Evolutionary conservation across 2,329 filamentous ascomycete genomes (phyloP).

Genomic region (Amphichorda felina): DNA sequence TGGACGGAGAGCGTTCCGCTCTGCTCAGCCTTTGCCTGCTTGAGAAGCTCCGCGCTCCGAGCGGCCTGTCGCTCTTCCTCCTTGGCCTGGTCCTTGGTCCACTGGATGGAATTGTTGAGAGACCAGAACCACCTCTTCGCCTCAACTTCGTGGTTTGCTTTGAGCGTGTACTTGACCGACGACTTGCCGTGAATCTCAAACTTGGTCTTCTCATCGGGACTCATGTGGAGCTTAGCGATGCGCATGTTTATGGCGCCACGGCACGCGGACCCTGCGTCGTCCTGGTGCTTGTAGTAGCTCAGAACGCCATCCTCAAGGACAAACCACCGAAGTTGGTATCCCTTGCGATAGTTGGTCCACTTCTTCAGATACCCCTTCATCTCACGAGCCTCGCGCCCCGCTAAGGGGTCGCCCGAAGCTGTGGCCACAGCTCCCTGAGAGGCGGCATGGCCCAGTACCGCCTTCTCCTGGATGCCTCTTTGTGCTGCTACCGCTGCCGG

Average conservation of each 20-base stretch:
- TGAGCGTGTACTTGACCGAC: conserved; percentile 95
- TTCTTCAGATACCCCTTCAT: conserved; percentile 99
- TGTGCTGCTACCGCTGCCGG: conserved; percentile 91
- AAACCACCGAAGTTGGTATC: conserved; percentile 96
- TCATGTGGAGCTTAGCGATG: conserved; percentile 91
- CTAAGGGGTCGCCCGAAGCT: conserved; percentile 46
- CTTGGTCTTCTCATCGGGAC: conserved; percentile 89
- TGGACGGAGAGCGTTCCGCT: conserved; percentile 33
- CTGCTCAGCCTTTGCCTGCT: conserved; percentile 70
- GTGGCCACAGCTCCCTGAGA: conserved; percentile 42
- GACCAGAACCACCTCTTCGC: conserved; percentile 99
- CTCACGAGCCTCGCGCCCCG: conserved; percentile 78
- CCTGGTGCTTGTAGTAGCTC: conserved; percentile 98
- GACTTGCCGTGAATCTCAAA: conserved; percentile 98
- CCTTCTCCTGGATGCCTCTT: conserved; percentile 92
- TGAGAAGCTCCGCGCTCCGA: conserved; percentile 62
- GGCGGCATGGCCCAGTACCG: conserved; percentile 68
- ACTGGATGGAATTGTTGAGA: conserved; percentile 96
- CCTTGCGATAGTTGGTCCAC: conserved; percentile 97
- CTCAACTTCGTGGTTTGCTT: conserved; percentile 95
- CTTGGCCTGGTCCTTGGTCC: conserved; percentile 92
- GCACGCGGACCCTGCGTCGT: conserved; percentile 91
- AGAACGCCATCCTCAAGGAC: conserved; percentile 93
- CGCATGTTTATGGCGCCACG: conserved; percentile 98
- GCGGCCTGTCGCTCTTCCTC: conserved; percentile 73